Evolutionary conservation across 306 rosid species (phyloP).

Genomic region (Ochetophila trinervis): DNA sequence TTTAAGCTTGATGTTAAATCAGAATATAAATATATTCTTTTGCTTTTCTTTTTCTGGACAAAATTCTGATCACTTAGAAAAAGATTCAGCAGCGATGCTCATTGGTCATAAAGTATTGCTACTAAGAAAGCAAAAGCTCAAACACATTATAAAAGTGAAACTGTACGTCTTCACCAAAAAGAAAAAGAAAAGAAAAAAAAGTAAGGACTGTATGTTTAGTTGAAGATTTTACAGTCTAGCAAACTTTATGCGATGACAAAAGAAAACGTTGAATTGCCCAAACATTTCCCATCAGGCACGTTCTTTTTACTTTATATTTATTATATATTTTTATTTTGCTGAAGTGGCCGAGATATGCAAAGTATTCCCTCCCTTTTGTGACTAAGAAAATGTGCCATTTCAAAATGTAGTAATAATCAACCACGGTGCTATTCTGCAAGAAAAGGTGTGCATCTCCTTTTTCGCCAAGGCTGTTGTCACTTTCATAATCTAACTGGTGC

Average conservation of each 20-base stretch:
- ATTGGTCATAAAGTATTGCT: conserved; percentile 4
- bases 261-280: too few species aligned
- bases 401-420: not conserved
- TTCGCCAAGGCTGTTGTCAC: conserved; percentile 14
- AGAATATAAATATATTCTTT: not conserved
- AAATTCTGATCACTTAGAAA: not conserved
- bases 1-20: not conserved
- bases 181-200: too few species aligned
- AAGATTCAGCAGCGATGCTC: not conserved
- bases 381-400: not conserved
- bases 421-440: conserved; percentile 17
- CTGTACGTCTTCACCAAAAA: not conserved
- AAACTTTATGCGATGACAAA: too few species aligned
- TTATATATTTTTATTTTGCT: too few species aligned
- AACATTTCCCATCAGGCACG: too few species aligned
- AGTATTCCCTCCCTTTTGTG: too few species aligned
- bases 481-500: not conserved
- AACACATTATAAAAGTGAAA: not conserved
- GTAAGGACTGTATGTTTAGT: too few species aligned
- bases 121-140: conserved; percentile 1
- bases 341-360: too few species aligned
- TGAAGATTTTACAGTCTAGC: not conserved
- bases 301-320: too few species aligned
- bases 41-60: not conserved
- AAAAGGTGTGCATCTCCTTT: conserved; percentile 28